These are phyloP conservation scores for Endoconidiophora polonica DNA, from an alignment of 2,329 filamentous ascomycete genomes.

Conservation along the genomic window DNA sequence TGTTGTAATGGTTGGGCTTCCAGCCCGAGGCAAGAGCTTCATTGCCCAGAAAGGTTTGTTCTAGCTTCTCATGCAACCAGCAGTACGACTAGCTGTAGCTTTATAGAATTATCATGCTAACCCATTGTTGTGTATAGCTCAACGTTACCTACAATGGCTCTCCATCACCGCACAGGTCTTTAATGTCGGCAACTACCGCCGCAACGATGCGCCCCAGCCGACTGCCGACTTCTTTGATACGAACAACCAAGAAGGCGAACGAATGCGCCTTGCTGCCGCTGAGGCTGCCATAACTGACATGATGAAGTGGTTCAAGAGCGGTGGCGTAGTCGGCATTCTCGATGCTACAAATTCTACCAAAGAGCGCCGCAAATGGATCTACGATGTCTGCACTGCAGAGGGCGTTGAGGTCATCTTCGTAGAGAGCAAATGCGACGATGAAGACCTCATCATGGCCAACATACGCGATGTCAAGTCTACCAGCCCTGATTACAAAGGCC, in stretches of 20 bases:
- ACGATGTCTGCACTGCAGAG: conserved; percentile 57
- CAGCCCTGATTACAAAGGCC: conserved; percentile 83
- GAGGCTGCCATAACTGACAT: conserved; percentile 88
- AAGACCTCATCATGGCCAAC: conserved; percentile 94
- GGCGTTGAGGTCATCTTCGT: conserved; percentile 87
- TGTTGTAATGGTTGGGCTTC: conserved; percentile 96
- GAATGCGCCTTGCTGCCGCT: conserved; percentile 70
- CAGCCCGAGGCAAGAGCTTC: conserved; percentile 88
- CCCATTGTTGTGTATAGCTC: conserved; percentile 34
- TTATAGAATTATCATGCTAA: background rate
- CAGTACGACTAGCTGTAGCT: background rate
- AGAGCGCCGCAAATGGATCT: conserved; percentile 75
- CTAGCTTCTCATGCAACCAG: background rate
- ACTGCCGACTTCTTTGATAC: conserved; percentile 91
- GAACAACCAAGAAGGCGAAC: conserved; percentile 77
- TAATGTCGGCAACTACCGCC: conserved; percentile 93
- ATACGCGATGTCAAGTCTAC: conserved; percentile 96
- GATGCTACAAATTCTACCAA: conserved; percentile 97
- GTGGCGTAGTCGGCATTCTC: conserved; percentile 77
- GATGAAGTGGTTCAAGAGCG: conserved; percentile 71
- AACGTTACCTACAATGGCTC: conserved; percentile 91
- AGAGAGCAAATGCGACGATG: conserved; percentile 91
- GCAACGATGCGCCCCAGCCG: conserved; percentile 75
- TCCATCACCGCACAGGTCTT: conserved; percentile 88
- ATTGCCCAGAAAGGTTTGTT: conserved; percentile 85